These are phyloP conservation scores for Penicillium sp. DNA, from an alignment of 2,329 filamentous ascomycete genomes.

Conservation along the genomic window DNA sequence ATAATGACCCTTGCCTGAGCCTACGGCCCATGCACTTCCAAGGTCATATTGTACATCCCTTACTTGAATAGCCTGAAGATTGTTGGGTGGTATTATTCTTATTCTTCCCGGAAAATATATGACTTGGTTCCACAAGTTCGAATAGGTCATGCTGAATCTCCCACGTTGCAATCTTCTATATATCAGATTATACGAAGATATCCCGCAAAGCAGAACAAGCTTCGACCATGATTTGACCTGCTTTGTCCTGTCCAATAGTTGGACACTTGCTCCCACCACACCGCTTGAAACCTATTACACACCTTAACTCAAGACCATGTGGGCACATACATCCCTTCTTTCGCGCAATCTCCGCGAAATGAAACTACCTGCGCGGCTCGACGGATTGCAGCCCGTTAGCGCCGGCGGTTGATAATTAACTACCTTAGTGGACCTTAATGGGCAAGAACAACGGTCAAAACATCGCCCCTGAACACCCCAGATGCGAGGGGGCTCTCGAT, in stretches of 20 bases:
- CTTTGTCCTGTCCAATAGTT: not conserved
- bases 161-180: not conserved
- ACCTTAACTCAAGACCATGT: constrained; percentile 12
- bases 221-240: not conserved
- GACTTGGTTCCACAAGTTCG: not conserved
- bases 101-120: not conserved
- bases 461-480: constrained; percentile 9
- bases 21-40: not conserved
- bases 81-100: not conserved
- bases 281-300: not conserved
- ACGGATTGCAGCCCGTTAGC: constrained; percentile 2
- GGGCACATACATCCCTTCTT: constrained; percentile 12
- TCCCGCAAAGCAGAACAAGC: not conserved
- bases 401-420: constrained; percentile 6
- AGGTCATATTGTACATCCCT: not conserved
- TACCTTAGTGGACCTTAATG: not conserved
- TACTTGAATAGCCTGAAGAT: not conserved
- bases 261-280: not conserved
- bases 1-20: constrained; percentile 6
- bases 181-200: not conserved
- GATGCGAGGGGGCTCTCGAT: constrained; percentile 15
- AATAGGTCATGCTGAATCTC: not conserved
- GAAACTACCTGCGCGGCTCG: constrained; percentile 1
- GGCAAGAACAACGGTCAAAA: constrained; percentile 7
- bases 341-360: constrained; percentile 1